Base-by-base conservation (phyloP, 2,329 filamentous ascomycete genomes). In the Trichoderma sp. region DNA sequence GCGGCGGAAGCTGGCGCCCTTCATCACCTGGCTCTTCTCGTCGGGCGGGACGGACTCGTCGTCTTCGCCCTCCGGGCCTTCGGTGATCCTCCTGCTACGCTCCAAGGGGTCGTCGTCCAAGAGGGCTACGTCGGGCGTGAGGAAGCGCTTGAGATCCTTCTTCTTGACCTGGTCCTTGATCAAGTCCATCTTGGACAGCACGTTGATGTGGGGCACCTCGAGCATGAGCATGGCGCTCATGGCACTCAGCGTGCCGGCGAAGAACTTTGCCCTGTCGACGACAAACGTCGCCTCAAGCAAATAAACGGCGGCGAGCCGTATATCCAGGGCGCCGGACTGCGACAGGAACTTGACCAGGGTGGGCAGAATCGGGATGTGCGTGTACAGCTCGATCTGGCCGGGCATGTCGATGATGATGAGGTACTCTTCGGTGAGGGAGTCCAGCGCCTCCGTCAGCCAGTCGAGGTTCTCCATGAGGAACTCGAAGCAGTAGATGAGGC, bases 151-250 rank as follows among this genome's bases (percentile, higher is more conserved):
- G 76, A 99, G 83, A 80, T 98, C 95, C 83, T 93, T 93, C 84
- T 95, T 95, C 75, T 92, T 92, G 31, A 98, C 90, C 84, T 97
- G 94, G 53, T 94, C 95, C 83, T 97, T 97, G 79, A 98, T 92
- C 77, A 98, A 90, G 83, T 99, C 97, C 95, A 98, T 98, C 86
- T 99, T 99, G 82, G 93, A 97, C 74, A 99, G 87, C 76, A 99
- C 93, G 83, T 99, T 99, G 82, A 99, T 91, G 83, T 99, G 97
- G 5, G 97, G 97, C 78, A 98, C 91, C 85, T 98, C 97, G 77
- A 99, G 90, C 95, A 98, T 97, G 81, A 99, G 91, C 97, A 99
- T 99, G 78, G 97, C 95, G 81, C 94, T 97, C 97, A 99, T 98
- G 78, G 97, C 97, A 82, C 94, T 97, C 76, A 99, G 88, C 0